Base-by-base conservation (phyloP, 768 basidiomycete genomes). In the Symmetrospora coprosmae region DNA sequence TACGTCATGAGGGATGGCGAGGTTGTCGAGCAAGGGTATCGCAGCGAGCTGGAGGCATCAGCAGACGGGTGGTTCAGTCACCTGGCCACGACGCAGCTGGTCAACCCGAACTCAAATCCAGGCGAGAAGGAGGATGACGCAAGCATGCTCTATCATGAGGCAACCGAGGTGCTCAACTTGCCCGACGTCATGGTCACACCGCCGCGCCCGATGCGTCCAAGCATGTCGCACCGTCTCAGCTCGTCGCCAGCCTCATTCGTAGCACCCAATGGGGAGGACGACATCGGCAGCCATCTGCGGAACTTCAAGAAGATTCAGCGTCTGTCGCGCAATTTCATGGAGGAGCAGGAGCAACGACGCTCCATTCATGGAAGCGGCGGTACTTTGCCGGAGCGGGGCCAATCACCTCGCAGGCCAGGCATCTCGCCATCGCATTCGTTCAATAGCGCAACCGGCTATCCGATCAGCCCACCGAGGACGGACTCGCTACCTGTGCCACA, bases 1-100 rank as follows among this genome's bases (percentile, higher is more conserved):
- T 94, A 97, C 70, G 86, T 96, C 2, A 82, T 97, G 76, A 81
- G 82, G 65, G 77, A 81, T 19, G 92, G 91, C 0, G 66, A 70
- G 0, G 80, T 94, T 30, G 83, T 83, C 46, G 87, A 97, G 70
- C 85, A 88, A 67, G 94, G 94, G 0, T 92, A 81, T 72, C 80
- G 89, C 1, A 72, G 72, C 1, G 91, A 92, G 68, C 78, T 96
- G 50, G 86, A 88, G 69, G 47, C 58, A 14, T 64, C 72, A 7
- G 70, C 73, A 4, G 72, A 71, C 2, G 85, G 86, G 28, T 83
- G 83, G 65, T 96, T 91, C 73, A 75, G 77, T 30, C 73, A 73
- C 63, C 85, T 94, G 82, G 76, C 83, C 60, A 74, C 73, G 43
- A 70, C 74, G 13, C 85, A 83, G 71, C 73, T 74, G 16, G 72